phyloP scores from a whole-genome alignment of 148 eudicot species.

The Hydrangea macrophylla region DNA sequence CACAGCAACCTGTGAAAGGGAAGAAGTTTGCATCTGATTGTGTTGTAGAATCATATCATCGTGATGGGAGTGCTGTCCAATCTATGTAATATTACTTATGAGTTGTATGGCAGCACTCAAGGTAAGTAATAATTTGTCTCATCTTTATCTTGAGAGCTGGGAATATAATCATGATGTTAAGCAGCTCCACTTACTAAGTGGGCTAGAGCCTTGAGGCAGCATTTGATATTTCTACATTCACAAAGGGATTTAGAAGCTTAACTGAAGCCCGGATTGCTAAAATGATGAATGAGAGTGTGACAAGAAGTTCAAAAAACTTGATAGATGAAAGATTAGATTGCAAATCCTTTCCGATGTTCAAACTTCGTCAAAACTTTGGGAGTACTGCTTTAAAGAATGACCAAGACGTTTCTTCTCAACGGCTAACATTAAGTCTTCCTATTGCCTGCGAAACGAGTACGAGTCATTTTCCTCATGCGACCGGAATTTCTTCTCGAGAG shows the following conservation, averaged over 20 bases:
- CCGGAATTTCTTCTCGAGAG: constrained; percentile 22
- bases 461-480: constrained; percentile 16
- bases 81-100: constrained; percentile 31
- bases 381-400: constrained; percentile 9
- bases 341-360: constrained; percentile 21
- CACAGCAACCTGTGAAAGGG: background rate
- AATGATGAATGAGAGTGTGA: constrained; percentile 18
- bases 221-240: constrained; percentile 19
- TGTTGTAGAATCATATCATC: constrained; percentile 22
- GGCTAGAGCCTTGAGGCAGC: constrained; percentile 24
- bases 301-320: constrained; percentile 20
- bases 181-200: constrained; percentile 3
- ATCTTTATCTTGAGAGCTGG: constrained; percentile 11
- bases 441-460: background rate
- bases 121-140: constrained; percentile 19
- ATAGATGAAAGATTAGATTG: constrained; percentile 13
- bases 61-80: constrained; percentile 28
- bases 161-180: constrained; percentile 12
- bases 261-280: constrained; percentile 28
- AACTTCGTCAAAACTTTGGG: constrained; percentile 8
- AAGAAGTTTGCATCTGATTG: constrained; percentile 29
- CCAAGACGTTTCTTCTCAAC: constrained; percentile 17
- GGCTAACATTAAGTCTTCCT: constrained; percentile 12
- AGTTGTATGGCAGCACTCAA: constrained; percentile 24
- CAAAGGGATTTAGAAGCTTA: constrained; percentile 23